Evolutionary conservation across 2,329 filamentous ascomycete species (phyloP).

Genomic region (Hansfordia pulvinata): DNA sequence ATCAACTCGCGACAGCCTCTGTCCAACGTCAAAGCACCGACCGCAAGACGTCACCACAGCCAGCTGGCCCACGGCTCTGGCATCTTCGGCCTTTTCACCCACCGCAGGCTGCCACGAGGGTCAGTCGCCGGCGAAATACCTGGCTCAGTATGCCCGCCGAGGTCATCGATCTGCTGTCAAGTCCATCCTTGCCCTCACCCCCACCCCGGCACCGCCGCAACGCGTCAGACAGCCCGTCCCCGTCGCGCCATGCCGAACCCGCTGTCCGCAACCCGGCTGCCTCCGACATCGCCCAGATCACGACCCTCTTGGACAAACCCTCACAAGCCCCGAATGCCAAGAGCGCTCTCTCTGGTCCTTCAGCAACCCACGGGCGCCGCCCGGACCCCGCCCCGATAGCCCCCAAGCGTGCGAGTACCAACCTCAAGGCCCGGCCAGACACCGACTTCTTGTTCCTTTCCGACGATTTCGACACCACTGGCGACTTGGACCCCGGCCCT

Average conservation of each 20-base stretch:
- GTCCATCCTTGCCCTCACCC: slow-evolving; percentile 3
- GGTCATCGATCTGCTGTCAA: slow-evolving; percentile 7
- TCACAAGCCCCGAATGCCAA: background rate
- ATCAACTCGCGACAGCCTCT: too few species aligned
- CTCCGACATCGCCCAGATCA: background rate
- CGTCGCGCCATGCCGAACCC: background rate
- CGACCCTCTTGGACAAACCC: background rate
- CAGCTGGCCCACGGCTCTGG: too few species aligned
- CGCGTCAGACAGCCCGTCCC: too few species aligned
- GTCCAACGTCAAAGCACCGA: too few species aligned
- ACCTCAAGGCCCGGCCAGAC: slow-evolving; percentile 6
- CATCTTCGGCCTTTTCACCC: too few species aligned
- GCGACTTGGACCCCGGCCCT: slow-evolving; percentile 19
- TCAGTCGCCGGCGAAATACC: too few species aligned
- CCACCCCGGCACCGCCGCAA: background rate
- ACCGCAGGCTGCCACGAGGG: too few species aligned
- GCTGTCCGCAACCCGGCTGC: background rate
- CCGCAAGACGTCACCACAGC: too few species aligned
- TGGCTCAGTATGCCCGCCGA: slow-evolving; percentile 5
- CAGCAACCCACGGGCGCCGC: background rate
- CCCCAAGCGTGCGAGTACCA: too few species aligned
- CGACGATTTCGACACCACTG: slow-evolving; percentile 27
- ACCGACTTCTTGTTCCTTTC: slow-evolving; percentile 19
- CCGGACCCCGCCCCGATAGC: too few species aligned
- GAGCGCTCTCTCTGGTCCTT: background rate